phyloP scores from a whole-genome alignment of 1,284 basidiomycete species.

The Cystobasidiaceae sp. region DNA sequence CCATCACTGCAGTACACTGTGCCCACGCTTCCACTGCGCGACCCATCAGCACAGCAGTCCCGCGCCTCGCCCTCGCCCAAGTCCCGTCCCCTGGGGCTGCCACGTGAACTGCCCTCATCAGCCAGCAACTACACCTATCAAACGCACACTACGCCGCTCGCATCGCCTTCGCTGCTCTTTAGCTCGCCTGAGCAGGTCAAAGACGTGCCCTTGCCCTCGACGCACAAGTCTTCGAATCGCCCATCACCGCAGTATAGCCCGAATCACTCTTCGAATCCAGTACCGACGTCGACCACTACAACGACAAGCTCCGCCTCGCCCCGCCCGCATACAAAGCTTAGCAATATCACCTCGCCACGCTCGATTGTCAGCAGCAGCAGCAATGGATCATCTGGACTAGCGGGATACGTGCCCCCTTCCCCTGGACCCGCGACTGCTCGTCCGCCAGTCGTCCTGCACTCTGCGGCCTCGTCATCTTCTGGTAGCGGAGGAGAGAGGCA shows the following conservation, averaged over 20 bases:
- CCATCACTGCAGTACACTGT: too few relatives aligned
- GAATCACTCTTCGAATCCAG: neutral
- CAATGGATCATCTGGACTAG: neutral
- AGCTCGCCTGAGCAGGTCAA: too few relatives aligned
- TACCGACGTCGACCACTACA: neutral
- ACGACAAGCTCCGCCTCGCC: neutral
- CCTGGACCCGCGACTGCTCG: too few relatives aligned
- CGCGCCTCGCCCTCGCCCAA: too few relatives aligned
- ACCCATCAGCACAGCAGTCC: too few relatives aligned
- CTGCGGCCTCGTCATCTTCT: too few relatives aligned
- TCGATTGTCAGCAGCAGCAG: neutral
- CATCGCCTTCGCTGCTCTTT: slow-evolving; percentile 4
- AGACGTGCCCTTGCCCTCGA: neutral
- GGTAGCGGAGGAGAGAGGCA: too few relatives aligned
- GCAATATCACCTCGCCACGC: neutral
- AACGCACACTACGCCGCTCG: neutral
- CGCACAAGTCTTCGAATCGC: neutral
- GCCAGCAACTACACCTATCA: too few relatives aligned
- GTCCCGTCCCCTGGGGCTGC: neutral
- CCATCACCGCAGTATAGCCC: slow-evolving; percentile 1
- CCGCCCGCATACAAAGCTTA: slow-evolving; percentile 5
- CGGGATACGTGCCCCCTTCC: neutral
- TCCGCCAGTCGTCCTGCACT: too few relatives aligned
- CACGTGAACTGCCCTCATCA: neutral
- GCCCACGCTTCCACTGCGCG: too few relatives aligned